Evolutionary conservation across 2,329 filamentous ascomycete genomes (phyloP).

Genomic region (Knoxdaviesia capensis): DNA sequence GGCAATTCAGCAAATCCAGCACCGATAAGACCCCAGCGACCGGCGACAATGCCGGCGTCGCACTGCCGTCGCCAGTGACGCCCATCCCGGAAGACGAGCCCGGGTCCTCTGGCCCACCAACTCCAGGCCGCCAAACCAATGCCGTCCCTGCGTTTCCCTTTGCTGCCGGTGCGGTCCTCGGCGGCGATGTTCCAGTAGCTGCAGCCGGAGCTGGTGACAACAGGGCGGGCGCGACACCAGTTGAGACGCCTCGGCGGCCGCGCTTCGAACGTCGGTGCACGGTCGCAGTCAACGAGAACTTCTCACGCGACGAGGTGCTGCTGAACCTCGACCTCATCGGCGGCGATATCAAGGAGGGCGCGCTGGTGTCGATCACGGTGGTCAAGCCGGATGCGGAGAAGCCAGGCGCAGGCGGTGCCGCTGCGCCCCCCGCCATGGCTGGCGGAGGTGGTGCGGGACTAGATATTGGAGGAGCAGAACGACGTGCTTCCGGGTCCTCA

Average conservation of each 20-base stretch:
- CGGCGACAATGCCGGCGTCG: conserved; percentile 10
- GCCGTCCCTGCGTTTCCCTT: too few species aligned
- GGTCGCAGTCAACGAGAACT: conserved; percentile 48
- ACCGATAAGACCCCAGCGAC: conserved; percentile 18
- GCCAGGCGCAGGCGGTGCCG: conserved; percentile 6
- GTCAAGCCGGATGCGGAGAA: conserved; percentile 29
- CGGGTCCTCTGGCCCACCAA: too few species aligned
- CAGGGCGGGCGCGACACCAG: too few species aligned
- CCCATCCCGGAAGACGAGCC: too few species aligned
- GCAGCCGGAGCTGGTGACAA: too few species aligned
- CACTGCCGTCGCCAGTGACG: conserved; percentile 2
- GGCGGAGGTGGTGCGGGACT: too few species aligned
- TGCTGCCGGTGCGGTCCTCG: background rate
- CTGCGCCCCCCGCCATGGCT: too few species aligned
- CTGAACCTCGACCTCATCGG: conserved; percentile 56
- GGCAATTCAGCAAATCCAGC: conserved; percentile 28
- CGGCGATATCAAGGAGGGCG: conserved; percentile 40
- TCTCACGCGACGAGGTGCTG: conserved; percentile 59
- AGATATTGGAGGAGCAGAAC: conserved; percentile 8
- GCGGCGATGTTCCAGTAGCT: too few species aligned
- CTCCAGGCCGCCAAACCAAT: too few species aligned
- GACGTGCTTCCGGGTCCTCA: conserved; percentile 2
- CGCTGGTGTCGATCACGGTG: conserved; percentile 52
- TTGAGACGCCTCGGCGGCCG: conserved; percentile 13
- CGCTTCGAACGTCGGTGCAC: conserved; percentile 27